Percentiles rank a stretch among this genome's conserved stretches.
phyloP scores from a whole-genome alignment of 768 basidiomycete species.

The Boletus tylopilopsis region DNA sequence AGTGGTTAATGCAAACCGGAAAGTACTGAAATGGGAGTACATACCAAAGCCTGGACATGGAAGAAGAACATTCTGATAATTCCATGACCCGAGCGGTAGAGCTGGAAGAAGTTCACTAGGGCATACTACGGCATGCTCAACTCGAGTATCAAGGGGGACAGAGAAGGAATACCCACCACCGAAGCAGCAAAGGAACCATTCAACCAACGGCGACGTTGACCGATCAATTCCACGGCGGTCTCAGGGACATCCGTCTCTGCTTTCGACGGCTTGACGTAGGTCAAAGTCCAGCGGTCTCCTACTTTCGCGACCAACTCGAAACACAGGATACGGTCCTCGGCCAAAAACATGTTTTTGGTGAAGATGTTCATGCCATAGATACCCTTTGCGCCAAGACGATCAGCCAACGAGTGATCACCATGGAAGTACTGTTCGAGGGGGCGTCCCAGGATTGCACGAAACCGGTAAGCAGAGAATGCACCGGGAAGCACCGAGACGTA shows the following conservation, averaged over 20 bases:
- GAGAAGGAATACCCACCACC: conserved; percentile 50
- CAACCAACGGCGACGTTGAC: conserved; percentile 93
- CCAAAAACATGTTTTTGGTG: conserved; percentile 89
- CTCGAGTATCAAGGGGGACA: neutral
- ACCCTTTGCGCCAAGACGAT: conserved; percentile 89
- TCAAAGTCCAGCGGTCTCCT: conserved; percentile 81
- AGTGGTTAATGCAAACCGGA: neutral
- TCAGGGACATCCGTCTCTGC: conserved; percentile 98
- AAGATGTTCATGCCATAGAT: conserved; percentile 97
- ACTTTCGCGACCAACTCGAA: conserved; percentile 95
- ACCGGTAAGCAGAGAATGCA: conserved; percentile 97
- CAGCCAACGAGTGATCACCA: conserved; percentile 86
- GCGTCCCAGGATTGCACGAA: conserved; percentile 83
- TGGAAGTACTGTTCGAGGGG: conserved; percentile 85
- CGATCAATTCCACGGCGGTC: conserved; percentile 86
- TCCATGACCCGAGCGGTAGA: conserved; percentile 85
- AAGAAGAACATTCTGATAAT: conserved; percentile 95
- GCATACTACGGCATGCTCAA: conserved; percentile 58
- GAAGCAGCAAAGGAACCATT: conserved; percentile 96
- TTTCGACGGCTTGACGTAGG: conserved; percentile 92
- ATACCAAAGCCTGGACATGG: conserved; percentile 85
- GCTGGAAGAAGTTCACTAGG: conserved; percentile 86
- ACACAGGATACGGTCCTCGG: conserved; percentile 95
- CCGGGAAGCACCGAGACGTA: conserved; percentile 95
- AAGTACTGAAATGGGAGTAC: conserved; percentile 26